Percentiles rank a stretch among this genome's conserved stretches.
Evolutionary conservation across 176 grass and related monocot genomes (phyloP).

Genomic region (Oryza meridionalis): DNA sequence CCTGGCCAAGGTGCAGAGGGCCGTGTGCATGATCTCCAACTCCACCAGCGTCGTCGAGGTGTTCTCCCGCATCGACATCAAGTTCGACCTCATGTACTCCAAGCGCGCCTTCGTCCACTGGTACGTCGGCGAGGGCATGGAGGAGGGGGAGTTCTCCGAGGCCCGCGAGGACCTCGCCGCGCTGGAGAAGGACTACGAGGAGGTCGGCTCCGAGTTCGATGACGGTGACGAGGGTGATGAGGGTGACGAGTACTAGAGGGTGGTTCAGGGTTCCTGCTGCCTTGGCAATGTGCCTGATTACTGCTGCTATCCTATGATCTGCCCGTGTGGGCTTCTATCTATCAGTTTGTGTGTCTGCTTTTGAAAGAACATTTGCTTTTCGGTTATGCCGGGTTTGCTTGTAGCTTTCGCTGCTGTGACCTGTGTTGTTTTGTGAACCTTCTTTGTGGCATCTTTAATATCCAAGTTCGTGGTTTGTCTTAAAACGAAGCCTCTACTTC

Average conservation of each 20-base stretch:
- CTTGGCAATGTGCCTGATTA: neutral
- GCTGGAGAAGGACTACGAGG: conserved; percentile 61
- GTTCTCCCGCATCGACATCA: conserved; percentile 64
- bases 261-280: neutral
- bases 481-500: neutral
- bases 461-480: neutral
- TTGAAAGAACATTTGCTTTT: neutral
- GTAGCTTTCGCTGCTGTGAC: neutral
- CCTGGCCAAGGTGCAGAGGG: conserved; percentile 63
- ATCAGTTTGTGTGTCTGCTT: neutral
- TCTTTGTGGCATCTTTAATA: neutral
- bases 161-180: conserved; percentile 62
- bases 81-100: conserved; percentile 66
- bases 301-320: neutral
- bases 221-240: conserved; percentile 50
- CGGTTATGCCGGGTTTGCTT: neutral
- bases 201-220: conserved; percentile 55
- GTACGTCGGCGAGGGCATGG: conserved; percentile 66
- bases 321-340: neutral
- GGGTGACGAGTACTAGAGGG: conserved; percentile 50
- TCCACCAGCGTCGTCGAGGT: conserved; percentile 63
- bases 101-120: conserved; percentile 66
- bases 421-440: neutral
- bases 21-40: conserved; percentile 70
- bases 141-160: conserved; percentile 65